Conservation (phyloP, 2,329 filamentous ascomycete species). For the Hymenoscyphus repandus region DNA sequence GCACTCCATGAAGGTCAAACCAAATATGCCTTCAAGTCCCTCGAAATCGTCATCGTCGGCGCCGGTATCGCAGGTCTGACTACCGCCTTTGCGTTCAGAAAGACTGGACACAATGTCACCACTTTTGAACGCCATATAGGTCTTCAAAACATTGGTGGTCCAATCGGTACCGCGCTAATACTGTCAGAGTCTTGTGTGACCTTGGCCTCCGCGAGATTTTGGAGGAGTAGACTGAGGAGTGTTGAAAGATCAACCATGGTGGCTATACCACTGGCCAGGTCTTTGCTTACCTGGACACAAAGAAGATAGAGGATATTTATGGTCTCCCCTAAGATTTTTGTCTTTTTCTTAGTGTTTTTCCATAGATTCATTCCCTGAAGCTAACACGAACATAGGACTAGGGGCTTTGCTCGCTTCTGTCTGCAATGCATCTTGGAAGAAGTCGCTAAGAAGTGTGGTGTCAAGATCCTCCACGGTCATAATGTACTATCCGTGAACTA, state of each 20-base stretch:
- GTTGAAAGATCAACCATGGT: not conserved
- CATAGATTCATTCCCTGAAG: not conserved
- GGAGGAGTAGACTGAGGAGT: not conserved
- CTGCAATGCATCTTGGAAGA: not conserved
- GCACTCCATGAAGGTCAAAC: not conserved
- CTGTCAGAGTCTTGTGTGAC: not conserved
- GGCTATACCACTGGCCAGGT: too few relatives aligned
- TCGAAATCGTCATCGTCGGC: not conserved
- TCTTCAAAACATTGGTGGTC: not conserved
- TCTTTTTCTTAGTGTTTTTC: too few relatives aligned
- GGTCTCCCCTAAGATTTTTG: too few relatives aligned
- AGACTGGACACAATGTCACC: not conserved
- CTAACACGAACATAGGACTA: not conserved
- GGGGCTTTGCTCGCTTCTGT: not conserved
- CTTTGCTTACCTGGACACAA: too few relatives aligned
- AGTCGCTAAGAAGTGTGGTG: not conserved
- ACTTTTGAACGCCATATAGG: not conserved
- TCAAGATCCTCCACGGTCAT: not conserved
- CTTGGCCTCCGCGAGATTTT: not conserved
- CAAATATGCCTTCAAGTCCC: not conserved
- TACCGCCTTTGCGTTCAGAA: slow-evolving; percentile 1
- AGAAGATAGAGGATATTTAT: not conserved
- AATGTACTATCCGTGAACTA: not conserved
- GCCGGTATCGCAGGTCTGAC: slow-evolving; percentile 3
- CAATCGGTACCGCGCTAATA: not conserved